Conservation (phyloP, 768 basidiomycete species). For the Crepidotus variabilis region DNA sequence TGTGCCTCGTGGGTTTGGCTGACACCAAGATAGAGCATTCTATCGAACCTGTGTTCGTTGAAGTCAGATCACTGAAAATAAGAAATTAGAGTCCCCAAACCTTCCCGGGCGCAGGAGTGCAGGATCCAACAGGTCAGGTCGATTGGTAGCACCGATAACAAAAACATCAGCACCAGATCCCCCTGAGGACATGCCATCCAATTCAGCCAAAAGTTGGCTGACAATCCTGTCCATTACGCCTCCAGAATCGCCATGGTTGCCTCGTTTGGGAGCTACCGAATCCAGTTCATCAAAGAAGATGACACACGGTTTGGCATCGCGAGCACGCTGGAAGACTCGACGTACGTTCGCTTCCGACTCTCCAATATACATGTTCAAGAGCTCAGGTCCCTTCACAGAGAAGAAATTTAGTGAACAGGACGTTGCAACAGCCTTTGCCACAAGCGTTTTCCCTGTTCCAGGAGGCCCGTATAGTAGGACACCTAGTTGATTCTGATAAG, state of each 20-base stretch:
- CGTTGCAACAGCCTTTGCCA: conserved; percentile 96
- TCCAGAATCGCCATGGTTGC: conserved; percentile 93
- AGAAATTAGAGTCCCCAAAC: conserved; percentile 31
- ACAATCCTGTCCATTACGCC: conserved; percentile 99
- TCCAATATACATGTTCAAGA: conserved; percentile 98
- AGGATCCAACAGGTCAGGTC: conserved; percentile 88
- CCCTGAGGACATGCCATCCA: conserved; percentile 82
- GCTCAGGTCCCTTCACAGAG: conserved; percentile 94
- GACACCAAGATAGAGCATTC: conserved; percentile 94
- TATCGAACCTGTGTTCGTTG: conserved; percentile 74
- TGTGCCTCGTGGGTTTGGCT: conserved; percentile 84
- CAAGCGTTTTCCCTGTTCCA: conserved; percentile 91
- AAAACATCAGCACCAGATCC: conserved; percentile 70
- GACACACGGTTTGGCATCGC: conserved; percentile 91
- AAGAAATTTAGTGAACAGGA: conserved; percentile 95
- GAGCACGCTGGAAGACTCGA: conserved; percentile 83
- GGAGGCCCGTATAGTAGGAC: conserved; percentile 93
- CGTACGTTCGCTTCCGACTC: conserved; percentile 98
- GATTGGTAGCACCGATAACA: conserved; percentile 94
- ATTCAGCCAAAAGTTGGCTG: conserved; percentile 88
- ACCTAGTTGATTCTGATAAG: conserved; percentile 39
- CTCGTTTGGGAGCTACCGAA: conserved; percentile 90
- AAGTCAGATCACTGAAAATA: neutral
- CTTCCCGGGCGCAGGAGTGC: conserved; percentile 85
- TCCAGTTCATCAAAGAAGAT: conserved; percentile 98